Conservation (phyloP, 345 rosid genomes). For the Kandelia obovata region DNA sequence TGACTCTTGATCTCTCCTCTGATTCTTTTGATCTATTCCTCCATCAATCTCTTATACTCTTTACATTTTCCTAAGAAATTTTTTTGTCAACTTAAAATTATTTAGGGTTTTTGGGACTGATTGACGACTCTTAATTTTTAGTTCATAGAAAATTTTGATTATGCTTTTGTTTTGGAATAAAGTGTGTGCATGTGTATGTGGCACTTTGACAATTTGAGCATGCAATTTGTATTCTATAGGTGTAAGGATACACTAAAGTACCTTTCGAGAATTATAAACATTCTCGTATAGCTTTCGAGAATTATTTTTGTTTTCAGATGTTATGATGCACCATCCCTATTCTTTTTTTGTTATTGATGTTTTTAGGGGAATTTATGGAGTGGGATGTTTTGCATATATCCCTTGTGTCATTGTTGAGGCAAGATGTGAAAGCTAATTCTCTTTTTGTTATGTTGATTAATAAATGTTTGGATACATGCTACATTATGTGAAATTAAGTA, state of each 20-base stretch:
- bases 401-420: conserved; percentile 87
- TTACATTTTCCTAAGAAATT: conserved; percentile 32
- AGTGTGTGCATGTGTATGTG: not conserved
- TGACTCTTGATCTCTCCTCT: too few relatives aligned
- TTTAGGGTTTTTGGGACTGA: too few relatives aligned
- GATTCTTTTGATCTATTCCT: too few relatives aligned
- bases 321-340: conserved; percentile 2
- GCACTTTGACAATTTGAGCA: not conserved
- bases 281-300: conserved; percentile 83
- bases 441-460: not conserved
- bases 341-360: conserved; percentile 4
- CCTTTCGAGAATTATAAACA: conserved; percentile 73
- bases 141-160: not conserved
- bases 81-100: too few relatives aligned
- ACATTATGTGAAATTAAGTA: too few relatives aligned
- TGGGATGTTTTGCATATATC: conserved; percentile 98
- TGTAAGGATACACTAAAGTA: conserved; percentile 85
- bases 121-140: too few relatives aligned
- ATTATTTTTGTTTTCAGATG: not conserved
- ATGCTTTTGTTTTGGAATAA: not conserved
- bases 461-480: not conserved
- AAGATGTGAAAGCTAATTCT: conserved; percentile 69
- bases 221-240: conserved; percentile 32
- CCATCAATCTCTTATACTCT: too few relatives aligned
- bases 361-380: conserved; percentile 80